These are phyloP conservation scores for Speleostelium caveatum DNA, from an alignment of 78 protist species.

Conservation along the genomic window DNA sequence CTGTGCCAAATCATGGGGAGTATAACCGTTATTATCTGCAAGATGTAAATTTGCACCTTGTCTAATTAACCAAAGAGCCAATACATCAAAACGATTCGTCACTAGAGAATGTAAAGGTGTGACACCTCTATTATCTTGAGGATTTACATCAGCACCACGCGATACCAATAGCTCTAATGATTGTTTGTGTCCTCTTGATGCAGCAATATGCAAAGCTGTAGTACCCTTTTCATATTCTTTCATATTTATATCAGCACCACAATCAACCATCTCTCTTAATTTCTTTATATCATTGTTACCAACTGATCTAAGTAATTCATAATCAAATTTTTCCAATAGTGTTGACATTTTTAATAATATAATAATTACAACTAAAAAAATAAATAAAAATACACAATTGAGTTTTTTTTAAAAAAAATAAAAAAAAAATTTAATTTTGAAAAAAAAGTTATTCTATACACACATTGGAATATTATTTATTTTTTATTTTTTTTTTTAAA, in stretches of 20 bases:
- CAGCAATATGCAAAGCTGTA: constrained; percentile 69
- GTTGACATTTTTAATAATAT: not conserved
- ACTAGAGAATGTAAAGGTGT: constrained; percentile 69
- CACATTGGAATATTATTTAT: too few species aligned
- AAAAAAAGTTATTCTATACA: too few species aligned
- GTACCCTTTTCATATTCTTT: constrained; percentile 61
- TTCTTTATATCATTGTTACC: constrained; percentile 59
- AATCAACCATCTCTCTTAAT: constrained; percentile 59
- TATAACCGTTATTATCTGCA: constrained; percentile 29
- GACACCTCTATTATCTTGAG: constrained; percentile 58
- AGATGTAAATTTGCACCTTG: constrained; percentile 58
- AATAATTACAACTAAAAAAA: not conserved
- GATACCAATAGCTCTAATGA: constrained; percentile 41
- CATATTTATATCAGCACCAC: constrained; percentile 77
- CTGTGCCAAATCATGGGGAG: constrained; percentile 63
- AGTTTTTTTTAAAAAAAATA: too few species aligned
- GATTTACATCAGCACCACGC: constrained; percentile 65
- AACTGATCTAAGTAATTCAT: constrained; percentile 53
- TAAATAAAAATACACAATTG: too few species aligned
- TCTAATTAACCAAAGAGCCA: constrained; percentile 64
- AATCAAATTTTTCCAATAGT: constrained; percentile 61
- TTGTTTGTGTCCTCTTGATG: constrained; percentile 68
- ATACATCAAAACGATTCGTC: constrained; percentile 45
- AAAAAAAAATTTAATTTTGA: too few species aligned
- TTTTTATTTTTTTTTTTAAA: too few species aligned